These are phyloP conservation scores for Amphirosellinia nigrospora DNA, from an alignment of 495 filamentous ascomycete species.

Conservation along the genomic window DNA sequence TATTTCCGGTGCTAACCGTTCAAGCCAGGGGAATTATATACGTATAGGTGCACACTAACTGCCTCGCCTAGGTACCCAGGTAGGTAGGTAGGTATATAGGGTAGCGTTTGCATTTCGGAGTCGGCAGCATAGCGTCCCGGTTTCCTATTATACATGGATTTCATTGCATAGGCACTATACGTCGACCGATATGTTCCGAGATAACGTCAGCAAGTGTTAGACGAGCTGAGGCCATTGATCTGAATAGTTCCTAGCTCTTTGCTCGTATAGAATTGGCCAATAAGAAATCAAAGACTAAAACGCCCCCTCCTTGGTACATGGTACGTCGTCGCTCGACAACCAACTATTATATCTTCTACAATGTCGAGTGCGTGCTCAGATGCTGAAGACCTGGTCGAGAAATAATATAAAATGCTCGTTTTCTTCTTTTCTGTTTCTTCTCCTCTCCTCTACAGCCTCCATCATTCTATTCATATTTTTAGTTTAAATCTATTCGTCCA, in stretches of 20 bases:
- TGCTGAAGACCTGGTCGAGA: neutral
- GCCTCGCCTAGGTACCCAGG: neutral
- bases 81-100: slow-evolving; percentile 10
- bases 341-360: neutral
- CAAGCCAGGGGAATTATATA: slow-evolving; percentile 7
- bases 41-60: neutral
- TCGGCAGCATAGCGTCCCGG: slow-evolving; percentile 18
- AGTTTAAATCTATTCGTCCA: neutral
- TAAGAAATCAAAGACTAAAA: neutral
- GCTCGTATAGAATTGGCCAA: slow-evolving; percentile 23
- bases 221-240: neutral
- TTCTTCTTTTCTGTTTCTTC: neutral
- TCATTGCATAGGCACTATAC: neutral
- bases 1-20: slow-evolving; percentile 74
- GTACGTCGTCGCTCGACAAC: neutral
- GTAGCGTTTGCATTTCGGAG: slow-evolving; percentile 2
- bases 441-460: neutral
- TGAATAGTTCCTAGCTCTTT: neutral
- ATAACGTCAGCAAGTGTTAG: slow-evolving; percentile 5
- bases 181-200: slow-evolving; percentile 13
- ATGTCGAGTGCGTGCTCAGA: neutral
- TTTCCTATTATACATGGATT: slow-evolving; percentile 1
- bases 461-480: neutral
- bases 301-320: neutral
- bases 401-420: slow-evolving; percentile 3